A percentile compares a stretch with the other conserved stretches of the same genome.
Evolutionary conservation across 2,329 filamentous ascomycete species (phyloP).

Genomic region (Trichophyton simii): DNA sequence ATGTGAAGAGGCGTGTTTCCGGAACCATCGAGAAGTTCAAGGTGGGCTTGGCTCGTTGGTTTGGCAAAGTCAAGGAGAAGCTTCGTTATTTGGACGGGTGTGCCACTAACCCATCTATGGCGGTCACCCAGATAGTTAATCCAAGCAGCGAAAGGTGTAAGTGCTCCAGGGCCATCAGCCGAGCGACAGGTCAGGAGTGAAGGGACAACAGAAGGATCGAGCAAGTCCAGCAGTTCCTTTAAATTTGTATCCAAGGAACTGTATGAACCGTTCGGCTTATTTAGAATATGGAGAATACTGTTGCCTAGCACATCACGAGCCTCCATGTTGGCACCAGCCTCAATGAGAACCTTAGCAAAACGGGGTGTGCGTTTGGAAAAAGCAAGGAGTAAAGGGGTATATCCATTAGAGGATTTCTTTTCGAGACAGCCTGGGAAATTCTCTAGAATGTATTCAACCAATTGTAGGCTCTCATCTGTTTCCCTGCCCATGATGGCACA

Average conservation of each 20-base stretch:
- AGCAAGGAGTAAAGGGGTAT: slow-evolving; percentile 58
- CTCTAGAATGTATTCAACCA: slow-evolving; percentile 56
- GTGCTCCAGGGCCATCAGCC: slow-evolving; percentile 17
- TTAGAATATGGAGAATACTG: slow-evolving; percentile 56
- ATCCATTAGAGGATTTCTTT: slow-evolving; percentile 34
- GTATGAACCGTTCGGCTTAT: slow-evolving; percentile 17
- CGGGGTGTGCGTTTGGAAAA: slow-evolving; percentile 34
- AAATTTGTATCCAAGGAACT: slow-evolving; percentile 21
- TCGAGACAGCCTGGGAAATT: slow-evolving; percentile 51
- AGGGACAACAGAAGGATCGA: slow-evolving; percentile 39
- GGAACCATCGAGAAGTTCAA: slow-evolving; percentile 33
- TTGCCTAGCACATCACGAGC: slow-evolving; percentile 47
- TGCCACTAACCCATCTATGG: background rate
- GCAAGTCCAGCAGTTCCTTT: slow-evolving; percentile 48
- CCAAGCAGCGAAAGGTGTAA: slow-evolving; percentile 47
- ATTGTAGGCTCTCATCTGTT: slow-evolving; percentile 31
- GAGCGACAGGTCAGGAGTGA: slow-evolving; percentile 24
- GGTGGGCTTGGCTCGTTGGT: slow-evolving; percentile 25
- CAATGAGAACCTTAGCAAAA: slow-evolving; percentile 47
- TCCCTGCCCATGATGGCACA: slow-evolving; percentile 44
- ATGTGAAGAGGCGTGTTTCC: slow-evolving; percentile 35
- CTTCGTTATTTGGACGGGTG: background rate
- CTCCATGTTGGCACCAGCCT: slow-evolving; percentile 57
- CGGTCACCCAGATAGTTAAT: slow-evolving; percentile 22
- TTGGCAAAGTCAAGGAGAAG: slow-evolving; percentile 1